Conservation (phyloP, 139 green algal genomes). For the Asterochloris sp. region DNA sequence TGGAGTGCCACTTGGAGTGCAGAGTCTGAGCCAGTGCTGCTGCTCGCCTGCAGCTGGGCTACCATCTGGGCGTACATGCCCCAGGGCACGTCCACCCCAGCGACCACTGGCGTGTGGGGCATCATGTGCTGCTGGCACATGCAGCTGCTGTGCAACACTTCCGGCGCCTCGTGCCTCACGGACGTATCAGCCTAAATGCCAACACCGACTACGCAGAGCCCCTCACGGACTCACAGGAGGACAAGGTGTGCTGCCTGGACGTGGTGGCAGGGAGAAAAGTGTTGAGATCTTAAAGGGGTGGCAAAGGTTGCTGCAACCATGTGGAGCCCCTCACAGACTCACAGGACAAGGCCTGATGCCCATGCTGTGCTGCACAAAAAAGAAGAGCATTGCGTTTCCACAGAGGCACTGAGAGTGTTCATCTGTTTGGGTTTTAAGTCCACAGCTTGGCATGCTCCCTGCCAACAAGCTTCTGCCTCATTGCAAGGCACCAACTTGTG, state of each 20-base stretch:
- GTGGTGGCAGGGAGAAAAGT: no score
- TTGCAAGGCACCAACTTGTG: neutral
- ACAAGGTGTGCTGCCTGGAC: slow-evolving; percentile 1
- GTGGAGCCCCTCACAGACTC: no score
- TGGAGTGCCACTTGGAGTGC: neutral
- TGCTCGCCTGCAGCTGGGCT: neutral
- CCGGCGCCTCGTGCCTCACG: slow-evolving; percentile 18
- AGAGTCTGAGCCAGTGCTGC: neutral
- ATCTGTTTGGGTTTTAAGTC: no score
- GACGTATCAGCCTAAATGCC: slow-evolving; percentile 38
- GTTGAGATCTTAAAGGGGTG: no score
- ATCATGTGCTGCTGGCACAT: slow-evolving; percentile 46
- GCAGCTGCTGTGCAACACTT: slow-evolving; percentile 29
- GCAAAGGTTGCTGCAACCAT: no score
- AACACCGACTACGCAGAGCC: slow-evolving; percentile 37
- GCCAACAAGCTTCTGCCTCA: neutral
- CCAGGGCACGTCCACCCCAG: slow-evolving; percentile 14
- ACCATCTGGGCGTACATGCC: slow-evolving; percentile 16
- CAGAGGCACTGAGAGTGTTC: no score
- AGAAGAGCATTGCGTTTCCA: no score
- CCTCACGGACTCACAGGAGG: neutral
- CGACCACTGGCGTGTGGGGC: slow-evolving; percentile 34
- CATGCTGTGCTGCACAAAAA: no score
- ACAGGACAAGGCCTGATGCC: no score
- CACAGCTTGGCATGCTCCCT: no score